Evolutionary conservation across 768 basidiomycete species (phyloP).

Genomic region (Kwoniella heveanensis): DNA sequence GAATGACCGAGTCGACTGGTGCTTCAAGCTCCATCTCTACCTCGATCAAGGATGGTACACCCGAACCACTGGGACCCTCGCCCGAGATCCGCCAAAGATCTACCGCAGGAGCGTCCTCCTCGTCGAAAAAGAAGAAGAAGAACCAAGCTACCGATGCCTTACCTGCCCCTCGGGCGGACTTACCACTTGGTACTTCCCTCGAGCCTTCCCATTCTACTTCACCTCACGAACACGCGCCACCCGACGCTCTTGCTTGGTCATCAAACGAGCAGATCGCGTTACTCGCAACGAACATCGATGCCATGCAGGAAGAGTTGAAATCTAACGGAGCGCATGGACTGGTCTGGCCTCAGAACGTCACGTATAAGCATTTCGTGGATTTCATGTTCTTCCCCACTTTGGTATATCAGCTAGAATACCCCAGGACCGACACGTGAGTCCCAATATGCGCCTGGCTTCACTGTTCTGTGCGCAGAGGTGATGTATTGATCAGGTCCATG

Average conservation of each 20-base stretch:
- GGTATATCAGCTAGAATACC: slow-evolving; percentile 96
- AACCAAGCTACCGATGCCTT: slow-evolving; percentile 32
- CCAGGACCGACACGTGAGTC: slow-evolving; percentile 78
- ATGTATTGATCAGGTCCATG: no score
- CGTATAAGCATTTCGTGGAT: slow-evolving; percentile 74
- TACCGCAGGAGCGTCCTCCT: neutral
- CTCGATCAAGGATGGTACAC: slow-evolving; percentile 13
- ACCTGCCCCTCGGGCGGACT: slow-evolving; percentile 31
- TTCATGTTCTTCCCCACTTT: slow-evolving; percentile 89
- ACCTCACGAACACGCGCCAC: slow-evolving; percentile 34
- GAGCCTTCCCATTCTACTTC: slow-evolving; percentile 49
- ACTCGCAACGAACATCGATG: slow-evolving; percentile 74
- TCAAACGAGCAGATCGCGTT: slow-evolving; percentile 67
- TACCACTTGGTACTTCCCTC: slow-evolving; percentile 51
- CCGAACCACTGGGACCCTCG: slow-evolving; percentile 10
- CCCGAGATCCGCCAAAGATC: slow-evolving; percentile 19
- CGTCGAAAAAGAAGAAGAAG: slow-evolving; percentile 11
- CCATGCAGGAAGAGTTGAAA: slow-evolving; percentile 73
- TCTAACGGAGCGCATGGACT: slow-evolving; percentile 66
- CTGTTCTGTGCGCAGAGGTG: no score
- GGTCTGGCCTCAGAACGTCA: slow-evolving; percentile 83
- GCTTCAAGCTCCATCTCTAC: neutral
- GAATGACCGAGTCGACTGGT: slow-evolving; percentile 13
- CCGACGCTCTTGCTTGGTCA: slow-evolving; percentile 64
- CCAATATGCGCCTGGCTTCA: no score